Percentiles rank a stretch among this genome's conserved stretches.
Conservation (phyloP, 371 early-diverging fungal species). For the Amoeboaphelidium occidentale region DNA sequence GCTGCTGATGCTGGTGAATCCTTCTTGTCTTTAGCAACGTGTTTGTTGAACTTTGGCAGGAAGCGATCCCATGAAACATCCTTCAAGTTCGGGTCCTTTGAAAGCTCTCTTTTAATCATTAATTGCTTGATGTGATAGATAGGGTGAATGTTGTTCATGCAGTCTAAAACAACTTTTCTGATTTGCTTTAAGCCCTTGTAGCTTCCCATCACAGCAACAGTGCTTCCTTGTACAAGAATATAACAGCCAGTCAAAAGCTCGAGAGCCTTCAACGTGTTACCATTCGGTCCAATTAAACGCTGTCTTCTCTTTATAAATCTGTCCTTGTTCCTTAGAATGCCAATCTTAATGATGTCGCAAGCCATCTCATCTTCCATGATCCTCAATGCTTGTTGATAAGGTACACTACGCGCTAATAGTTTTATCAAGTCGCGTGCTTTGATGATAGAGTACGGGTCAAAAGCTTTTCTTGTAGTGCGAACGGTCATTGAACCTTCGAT, state of each 20-base stretch:
- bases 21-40: constrained; percentile 50
- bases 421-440: constrained; percentile 93
- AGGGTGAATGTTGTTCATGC: constrained; percentile 98
- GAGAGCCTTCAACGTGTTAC: constrained; percentile 91
- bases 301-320: constrained; percentile 94
- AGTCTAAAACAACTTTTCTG: constrained; percentile 74
- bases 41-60: constrained; percentile 92
- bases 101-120: constrained; percentile 95
- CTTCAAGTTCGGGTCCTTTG: constrained; percentile 82
- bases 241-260: constrained; percentile 91
- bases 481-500: constrained; percentile 95
- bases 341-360: constrained; percentile 93
- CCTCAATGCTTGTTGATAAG: constrained; percentile 70
- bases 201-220: constrained; percentile 85
- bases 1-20: neutral
- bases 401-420: constrained; percentile 81
- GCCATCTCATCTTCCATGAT: constrained; percentile 82
- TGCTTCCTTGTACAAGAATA: constrained; percentile 93
- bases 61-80: constrained; percentile 96
- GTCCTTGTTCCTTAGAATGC: constrained; percentile 79
- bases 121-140: constrained; percentile 98
- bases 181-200: constrained; percentile 75
- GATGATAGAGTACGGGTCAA: constrained; percentile 89
- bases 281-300: constrained; percentile 89
- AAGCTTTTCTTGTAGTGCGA: constrained; percentile 86